Percentiles rank a stretch among this genome's conserved stretches.
Evolutionary conservation across 2,329 filamentous ascomycete species (phyloP).

Genomic region (Claviceps africana): DNA sequence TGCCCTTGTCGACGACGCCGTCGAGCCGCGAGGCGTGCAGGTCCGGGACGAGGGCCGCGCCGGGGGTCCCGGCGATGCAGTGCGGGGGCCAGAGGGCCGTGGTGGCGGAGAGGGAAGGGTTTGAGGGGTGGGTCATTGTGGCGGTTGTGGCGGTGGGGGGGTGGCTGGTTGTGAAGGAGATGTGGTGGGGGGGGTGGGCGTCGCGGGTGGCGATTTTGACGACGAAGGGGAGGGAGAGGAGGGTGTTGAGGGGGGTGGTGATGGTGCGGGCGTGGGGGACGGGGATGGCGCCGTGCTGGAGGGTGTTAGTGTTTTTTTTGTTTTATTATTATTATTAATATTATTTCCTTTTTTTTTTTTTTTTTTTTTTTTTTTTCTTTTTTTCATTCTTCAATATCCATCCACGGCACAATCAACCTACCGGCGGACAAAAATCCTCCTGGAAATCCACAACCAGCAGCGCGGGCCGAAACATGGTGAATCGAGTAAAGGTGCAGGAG

Average conservation of each 20-base stretch:
- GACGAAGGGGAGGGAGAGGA: slow-evolving; percentile 58
- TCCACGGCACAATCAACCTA: no score
- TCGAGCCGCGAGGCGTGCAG: slow-evolving; percentile 49
- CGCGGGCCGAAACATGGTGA: slow-evolving; percentile 24
- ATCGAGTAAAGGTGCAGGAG: neutral
- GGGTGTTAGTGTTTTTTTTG: no score
- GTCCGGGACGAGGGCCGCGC: slow-evolving; percentile 60
- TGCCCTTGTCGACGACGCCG: slow-evolving; percentile 63
- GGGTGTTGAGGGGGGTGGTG: slow-evolving; percentile 54
- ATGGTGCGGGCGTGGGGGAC: slow-evolving; percentile 62
- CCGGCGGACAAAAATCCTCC: slow-evolving; percentile 87
- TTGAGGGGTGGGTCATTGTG: slow-evolving; percentile 52
- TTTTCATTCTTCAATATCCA: no score
- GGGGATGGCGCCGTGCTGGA: slow-evolving; percentile 71
- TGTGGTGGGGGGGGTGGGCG: slow-evolving; percentile 70
- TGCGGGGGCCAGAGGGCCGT: slow-evolving; percentile 80
- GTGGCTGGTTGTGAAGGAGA: slow-evolving; percentile 84
- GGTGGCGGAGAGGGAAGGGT: slow-evolving; percentile 46
- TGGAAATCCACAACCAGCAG: slow-evolving; percentile 75
- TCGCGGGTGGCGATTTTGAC: slow-evolving; percentile 80
- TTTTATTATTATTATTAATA: no score
- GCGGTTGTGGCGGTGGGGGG: slow-evolving; percentile 39
- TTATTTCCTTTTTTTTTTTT: no score
- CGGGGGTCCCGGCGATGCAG: slow-evolving; percentile 63
- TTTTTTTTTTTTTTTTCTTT: no score